Evolutionary conservation across 148 eudicot genomes (phyloP).

Genomic region (Fagopyrum tataricum): DNA sequence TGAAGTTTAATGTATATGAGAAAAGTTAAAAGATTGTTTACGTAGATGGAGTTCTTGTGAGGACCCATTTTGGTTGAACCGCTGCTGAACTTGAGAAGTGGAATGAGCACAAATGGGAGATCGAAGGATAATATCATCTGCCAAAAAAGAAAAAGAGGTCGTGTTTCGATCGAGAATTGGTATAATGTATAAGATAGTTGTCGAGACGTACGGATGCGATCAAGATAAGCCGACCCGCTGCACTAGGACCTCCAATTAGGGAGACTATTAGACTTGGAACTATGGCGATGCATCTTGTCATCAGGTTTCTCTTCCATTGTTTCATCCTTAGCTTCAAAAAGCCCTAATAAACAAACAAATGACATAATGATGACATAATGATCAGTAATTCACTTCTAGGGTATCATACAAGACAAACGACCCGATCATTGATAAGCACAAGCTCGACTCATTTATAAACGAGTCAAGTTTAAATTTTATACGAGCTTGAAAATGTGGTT

Average conservation of each 20-base stretch:
- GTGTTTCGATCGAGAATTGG: too few relatives aligned
- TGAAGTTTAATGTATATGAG: not conserved
- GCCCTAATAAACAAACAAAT: conserved; percentile 37
- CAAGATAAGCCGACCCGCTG: not conserved
- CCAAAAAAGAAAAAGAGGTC: not conserved
- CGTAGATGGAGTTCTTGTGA: conserved; percentile 69
- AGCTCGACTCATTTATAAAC: too few relatives aligned
- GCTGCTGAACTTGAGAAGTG: conserved; percentile 86
- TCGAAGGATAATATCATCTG: conserved; percentile 94
- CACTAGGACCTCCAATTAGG: conserved; percentile 1
- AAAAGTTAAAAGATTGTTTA: conserved; percentile 21
- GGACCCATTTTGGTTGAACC: conserved; percentile 81
- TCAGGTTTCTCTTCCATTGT: conserved; percentile 64
- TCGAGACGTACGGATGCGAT: not conserved
- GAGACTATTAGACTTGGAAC: conserved; percentile 73
- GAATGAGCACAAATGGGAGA: conserved; percentile 86
- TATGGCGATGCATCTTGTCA: conserved; percentile 75
- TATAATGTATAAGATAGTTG: not conserved
- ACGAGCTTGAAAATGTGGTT: too few relatives aligned
- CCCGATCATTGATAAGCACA: too few relatives aligned
- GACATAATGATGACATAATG: not conserved
- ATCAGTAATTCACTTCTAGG: not conserved
- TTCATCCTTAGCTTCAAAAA: conserved; percentile 82
- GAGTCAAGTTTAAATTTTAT: too few relatives aligned
- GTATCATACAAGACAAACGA: too few relatives aligned